Percentiles rank a stretch among this genome's conserved stretches.
These are phyloP conservation scores for Tulasnella sp. DNA, from an alignment of 768 basidiomycete species.

Conservation along the genomic window DNA sequence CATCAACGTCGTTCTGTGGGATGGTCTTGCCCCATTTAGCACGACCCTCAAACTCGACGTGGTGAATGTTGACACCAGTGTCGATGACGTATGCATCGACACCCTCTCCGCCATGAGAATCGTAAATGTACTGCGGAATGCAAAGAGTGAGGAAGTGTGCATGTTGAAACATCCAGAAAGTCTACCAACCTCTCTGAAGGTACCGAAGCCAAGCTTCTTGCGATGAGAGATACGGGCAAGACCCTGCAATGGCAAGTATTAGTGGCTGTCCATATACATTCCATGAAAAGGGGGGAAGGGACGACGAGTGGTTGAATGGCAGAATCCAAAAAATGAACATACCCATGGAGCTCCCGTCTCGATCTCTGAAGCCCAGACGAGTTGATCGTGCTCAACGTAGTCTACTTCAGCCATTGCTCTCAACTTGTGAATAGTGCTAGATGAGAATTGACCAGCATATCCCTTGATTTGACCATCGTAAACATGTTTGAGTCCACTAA, in stretches of 20 bases:
- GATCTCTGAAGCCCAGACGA: conserved; percentile 38
- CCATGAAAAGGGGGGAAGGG: not conserved
- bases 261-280: not conserved
- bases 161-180: too few relatives aligned
- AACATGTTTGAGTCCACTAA: conserved; percentile 44
- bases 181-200: conserved; percentile 42
- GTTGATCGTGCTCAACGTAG: conserved; percentile 86
- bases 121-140: conserved; percentile 56
- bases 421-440: conserved; percentile 56
- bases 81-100: conserved; percentile 65
- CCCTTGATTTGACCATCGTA: conserved; percentile 60
- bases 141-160: too few relatives aligned
- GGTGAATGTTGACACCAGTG: conserved; percentile 70
- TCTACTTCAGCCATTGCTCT: conserved; percentile 78
- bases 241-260: conserved; percentile 42
- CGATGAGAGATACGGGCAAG: conserved; percentile 92
- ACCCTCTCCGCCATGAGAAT: conserved; percentile 65
- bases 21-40: conserved; percentile 91
- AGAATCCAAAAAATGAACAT: conserved; percentile 24
- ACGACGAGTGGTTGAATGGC: not conserved
- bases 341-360: conserved; percentile 83
- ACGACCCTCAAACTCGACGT: conserved; percentile 79
- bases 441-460: conserved; percentile 70
- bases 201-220: conserved; percentile 53
- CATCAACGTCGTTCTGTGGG: conserved; percentile 67